Evolutionary conservation across 805 yeast species (phyloP).

Genomic region (Ogataea neopini): DNA sequence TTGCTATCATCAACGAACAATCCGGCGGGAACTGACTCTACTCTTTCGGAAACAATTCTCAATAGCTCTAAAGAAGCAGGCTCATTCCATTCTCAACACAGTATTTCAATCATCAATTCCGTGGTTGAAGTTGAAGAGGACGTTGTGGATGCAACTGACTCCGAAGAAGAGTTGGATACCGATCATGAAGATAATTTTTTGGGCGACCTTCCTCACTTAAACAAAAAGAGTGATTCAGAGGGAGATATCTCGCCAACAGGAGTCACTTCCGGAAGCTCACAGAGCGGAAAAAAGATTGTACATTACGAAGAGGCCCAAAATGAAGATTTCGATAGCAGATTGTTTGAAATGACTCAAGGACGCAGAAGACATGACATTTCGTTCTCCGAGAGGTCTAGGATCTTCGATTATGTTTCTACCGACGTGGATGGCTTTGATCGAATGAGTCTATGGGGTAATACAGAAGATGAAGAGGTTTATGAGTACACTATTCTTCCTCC

Average conservation of each 20-base stretch:
- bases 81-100: background rate
- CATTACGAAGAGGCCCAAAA: background rate
- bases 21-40: conserved; percentile 7
- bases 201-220: conserved; percentile 29
- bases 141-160: conserved; percentile 7
- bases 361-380: background rate
- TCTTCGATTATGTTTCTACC: background rate
- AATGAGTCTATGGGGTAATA: conserved; percentile 1
- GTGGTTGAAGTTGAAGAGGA: conserved; percentile 16
- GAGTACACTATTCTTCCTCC: conserved; percentile 25
- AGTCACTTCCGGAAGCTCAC: background rate
- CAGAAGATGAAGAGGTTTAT: conserved; percentile 8
- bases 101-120: conserved; percentile 10
- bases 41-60: conserved; percentile 18
- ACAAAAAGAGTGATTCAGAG: background rate
- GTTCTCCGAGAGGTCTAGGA: background rate
- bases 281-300: background rate
- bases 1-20: conserved; percentile 9
- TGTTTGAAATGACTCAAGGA: conserved; percentile 21
- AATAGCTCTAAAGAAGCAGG: background rate
- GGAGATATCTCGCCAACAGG: background rate
- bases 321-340: conserved; percentile 14
- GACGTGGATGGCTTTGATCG: background rate
- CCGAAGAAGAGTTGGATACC: conserved; percentile 16
- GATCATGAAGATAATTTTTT: conserved; percentile 29